Evolutionary conservation across 495 filamentous ascomycete genomes (phyloP).

Genomic region (Hyaloscypha finlandica): DNA sequence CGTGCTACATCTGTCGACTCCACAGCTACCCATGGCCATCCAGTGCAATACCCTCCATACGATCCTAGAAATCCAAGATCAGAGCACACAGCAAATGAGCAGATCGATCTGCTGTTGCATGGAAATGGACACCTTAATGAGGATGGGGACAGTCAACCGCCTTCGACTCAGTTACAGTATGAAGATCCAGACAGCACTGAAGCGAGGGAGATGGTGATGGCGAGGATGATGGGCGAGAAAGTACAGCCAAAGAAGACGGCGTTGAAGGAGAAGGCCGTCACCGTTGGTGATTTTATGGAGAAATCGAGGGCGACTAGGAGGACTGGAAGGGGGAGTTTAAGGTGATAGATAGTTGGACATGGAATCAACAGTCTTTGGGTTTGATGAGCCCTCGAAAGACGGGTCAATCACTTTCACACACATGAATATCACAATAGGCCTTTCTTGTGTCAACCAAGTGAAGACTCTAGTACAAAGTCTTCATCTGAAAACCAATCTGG

Average conservation of each 20-base stretch:
- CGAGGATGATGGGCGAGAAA: slow-evolving; percentile 36
- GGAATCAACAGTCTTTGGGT: not conserved
- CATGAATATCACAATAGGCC: not conserved
- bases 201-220: slow-evolving; percentile 37
- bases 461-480: not conserved
- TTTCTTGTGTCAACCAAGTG: too few relatives aligned
- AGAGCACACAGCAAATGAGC: slow-evolving; percentile 21
- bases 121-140: slow-evolving; percentile 20
- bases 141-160: slow-evolving; percentile 25
- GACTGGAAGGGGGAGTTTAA: slow-evolving; percentile 6
- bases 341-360: slow-evolving; percentile 3
- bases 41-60: slow-evolving; percentile 26
- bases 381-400: not conserved
- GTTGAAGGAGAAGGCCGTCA: slow-evolving; percentile 30
- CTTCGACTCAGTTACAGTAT: slow-evolving; percentile 48
- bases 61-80: slow-evolving; percentile 6
- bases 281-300: slow-evolving; percentile 32
- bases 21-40: slow-evolving; percentile 27
- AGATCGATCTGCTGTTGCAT: slow-evolving; percentile 24
- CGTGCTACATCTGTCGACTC: slow-evolving; percentile 34
- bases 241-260: slow-evolving; percentile 11
- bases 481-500: not conserved
- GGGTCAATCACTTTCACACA: not conserved
- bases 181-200: slow-evolving; percentile 44
- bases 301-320: slow-evolving; percentile 25